Base-by-base conservation (phyloP, 345 rosid species). In the Cardamine resedifolia region DNA sequence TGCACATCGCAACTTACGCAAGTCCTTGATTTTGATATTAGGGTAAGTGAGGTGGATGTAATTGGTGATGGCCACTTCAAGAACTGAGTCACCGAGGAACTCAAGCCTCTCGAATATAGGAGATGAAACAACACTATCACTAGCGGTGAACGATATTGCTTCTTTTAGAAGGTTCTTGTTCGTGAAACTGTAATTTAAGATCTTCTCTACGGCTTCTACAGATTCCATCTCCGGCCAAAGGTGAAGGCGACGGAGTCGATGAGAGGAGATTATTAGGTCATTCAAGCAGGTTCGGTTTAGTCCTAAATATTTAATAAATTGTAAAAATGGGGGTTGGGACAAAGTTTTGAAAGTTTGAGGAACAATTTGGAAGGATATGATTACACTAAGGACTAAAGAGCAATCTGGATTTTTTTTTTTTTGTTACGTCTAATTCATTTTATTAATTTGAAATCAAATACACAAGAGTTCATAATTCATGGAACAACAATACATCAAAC, bases 31-130 rank as follows among this genome's bases (percentile, higher is more conserved):
- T 5, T 81, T 78, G 34, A 84, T 79, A 1, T 36, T 6, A 1
- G 88, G 93, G 77, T 80, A 72, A 2, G 82, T 66, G 12, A 78
- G 41, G 83, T 65, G 83, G 5, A 81, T 10, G 72, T 85, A 52
- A 27, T 70, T 83, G 6, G 77, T 68, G 9, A 86, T 7, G 0
- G 85, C 93, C n/a, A 83, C 74, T 3, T 81, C 81, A 21, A 88
- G 64, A 10, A 72, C 90, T 3, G 91, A 73, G 66, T 90, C 93
- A 11, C 93, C 93, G 56, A 90, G 21, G 71, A 83, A 90, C 82
- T 90, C 96, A 10, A 90, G 86, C 30, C 90, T 85, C 64, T 85
- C 62, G 34, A 15, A 61, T n/a, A 6, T 5, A 33, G 5, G 16
- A 57, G 43, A 23, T n/a, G 28, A 49, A 10, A 11, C 27, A 11